Evolutionary conservation across 2,329 filamentous ascomycete genomes (phyloP), one percentile per base, ranked within the genome.

Genomic region (Trichoderma semiorbis): DNA sequence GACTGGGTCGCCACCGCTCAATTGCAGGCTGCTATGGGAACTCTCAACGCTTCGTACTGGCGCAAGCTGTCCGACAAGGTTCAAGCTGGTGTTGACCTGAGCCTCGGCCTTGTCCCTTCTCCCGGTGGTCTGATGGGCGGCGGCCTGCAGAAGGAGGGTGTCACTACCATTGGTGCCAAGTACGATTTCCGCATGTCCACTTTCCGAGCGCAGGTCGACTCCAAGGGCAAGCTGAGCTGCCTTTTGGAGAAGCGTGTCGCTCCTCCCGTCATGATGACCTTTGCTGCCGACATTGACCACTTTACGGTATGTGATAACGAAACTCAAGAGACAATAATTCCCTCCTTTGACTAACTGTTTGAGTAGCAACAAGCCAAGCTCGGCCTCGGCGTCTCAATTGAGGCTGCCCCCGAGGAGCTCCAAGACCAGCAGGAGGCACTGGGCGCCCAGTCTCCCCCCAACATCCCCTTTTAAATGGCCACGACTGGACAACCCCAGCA

Each of bases 161-260:
- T 93, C 73, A 95, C 97, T 69, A 94, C 95, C 69, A 88, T 98
- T 78, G 96, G 95, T 78, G 93, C 94, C 81, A 99, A 99, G 85
- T 99, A 99, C 84, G 95, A 98, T 82, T 99, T 99, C 90, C 90
- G 93, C 80, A 93, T 94, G 85, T 96, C 93, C 70, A 96, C 94
- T 65, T 97, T 98, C 90, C 91, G 95, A 75, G 96, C 95, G 58
- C 96, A 99, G 85, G 89, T 98, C 77, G 96, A 99, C 84, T 97
- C 94, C 79, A 91, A 93, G 81, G 96, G 96, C 81, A 97, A 97
- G 86, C 88, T 99, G 73, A 93, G 92, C 83, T 96, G 94, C 80
- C 85, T 98, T 79, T 85, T 98, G 76, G 96, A 99, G 88, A 98
- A 98, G 90, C 92, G 94, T 79, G 93, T 99, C 79, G 94, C 94